Evolutionary conservation across 2,329 filamentous ascomycete genomes (phyloP).

Genomic region (Apiospora saccharicola): DNA sequence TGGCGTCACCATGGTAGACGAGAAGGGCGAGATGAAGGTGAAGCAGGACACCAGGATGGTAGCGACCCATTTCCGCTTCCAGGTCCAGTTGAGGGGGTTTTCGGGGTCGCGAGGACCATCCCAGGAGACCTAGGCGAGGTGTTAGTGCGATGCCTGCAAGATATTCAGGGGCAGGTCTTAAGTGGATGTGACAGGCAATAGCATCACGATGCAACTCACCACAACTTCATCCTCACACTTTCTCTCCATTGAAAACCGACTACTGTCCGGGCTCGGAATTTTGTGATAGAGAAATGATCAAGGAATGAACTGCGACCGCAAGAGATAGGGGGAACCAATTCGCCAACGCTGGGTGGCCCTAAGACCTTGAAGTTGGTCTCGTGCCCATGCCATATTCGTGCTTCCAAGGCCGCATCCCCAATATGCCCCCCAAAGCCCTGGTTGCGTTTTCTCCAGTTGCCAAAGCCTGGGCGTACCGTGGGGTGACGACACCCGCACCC

Average conservation of each 20-base stretch:
- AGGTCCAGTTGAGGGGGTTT: constrained; percentile 57
- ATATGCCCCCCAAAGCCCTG: neutral
- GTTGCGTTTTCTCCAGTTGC: neutral
- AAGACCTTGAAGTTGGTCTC: neutral
- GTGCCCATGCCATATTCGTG: neutral
- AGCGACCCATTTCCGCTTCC: constrained; percentile 43
- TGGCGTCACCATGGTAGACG: constrained; percentile 59
- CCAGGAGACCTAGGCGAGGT: constrained; percentile 47
- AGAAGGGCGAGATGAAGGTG: constrained; percentile 64
- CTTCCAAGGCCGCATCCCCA: neutral
- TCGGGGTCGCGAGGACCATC: constrained; percentile 51
- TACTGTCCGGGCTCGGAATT: neutral
- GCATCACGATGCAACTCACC: neutral
- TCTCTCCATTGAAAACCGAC: neutral
- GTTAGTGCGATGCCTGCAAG: neutral
- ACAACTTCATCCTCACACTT: neutral
- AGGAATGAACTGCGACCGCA: neutral
- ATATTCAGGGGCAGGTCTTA: neutral
- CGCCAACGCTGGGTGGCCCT: neutral
- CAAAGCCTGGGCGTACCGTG: neutral
- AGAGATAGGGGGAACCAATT: neutral
- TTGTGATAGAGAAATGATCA: neutral
- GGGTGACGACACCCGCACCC: neutral
- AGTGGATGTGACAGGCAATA: neutral
- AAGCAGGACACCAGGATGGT: constrained; percentile 48